Conservation (phyloP, 2,329 filamentous ascomycete species). For the Trichoderma asperellum region DNA sequence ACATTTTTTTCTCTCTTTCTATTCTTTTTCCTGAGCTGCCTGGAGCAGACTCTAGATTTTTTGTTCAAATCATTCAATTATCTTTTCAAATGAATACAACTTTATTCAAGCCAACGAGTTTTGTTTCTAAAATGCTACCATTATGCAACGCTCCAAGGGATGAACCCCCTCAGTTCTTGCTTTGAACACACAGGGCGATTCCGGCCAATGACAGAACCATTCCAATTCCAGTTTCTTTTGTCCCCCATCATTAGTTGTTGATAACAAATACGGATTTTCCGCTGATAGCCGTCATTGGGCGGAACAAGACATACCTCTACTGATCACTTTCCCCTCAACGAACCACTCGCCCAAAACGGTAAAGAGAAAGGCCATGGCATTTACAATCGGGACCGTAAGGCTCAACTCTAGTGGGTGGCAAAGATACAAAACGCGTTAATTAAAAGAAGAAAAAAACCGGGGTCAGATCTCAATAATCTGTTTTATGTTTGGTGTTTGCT, state of each 20-base stretch:
- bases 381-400: constrained; percentile 91
- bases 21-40: constrained; percentile 21
- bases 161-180: constrained; percentile 48
- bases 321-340: constrained; percentile 89
- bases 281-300: neutral
- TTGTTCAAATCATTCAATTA: neutral
- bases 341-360: constrained; percentile 95
- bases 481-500: neutral
- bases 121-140: neutral
- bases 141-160: neutral
- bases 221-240: constrained; percentile 76
- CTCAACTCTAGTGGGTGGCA: constrained; percentile 66
- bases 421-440: constrained; percentile 41
- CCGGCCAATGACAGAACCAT: constrained; percentile 79
- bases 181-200: constrained; percentile 82
- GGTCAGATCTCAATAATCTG: constrained; percentile 9
- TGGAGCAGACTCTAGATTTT: constrained; percentile 25
- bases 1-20: neutral
- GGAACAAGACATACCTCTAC: constrained; percentile 59
- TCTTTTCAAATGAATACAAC: neutral
- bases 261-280: neutral
- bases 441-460: constrained; percentile 40
- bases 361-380: constrained; percentile 93
- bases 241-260: constrained; percentile 8
- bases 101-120: constrained; percentile 18